Base-by-base conservation (phyloP, 164 flowering plant species). In the Paratinospora sagittata region DNA sequence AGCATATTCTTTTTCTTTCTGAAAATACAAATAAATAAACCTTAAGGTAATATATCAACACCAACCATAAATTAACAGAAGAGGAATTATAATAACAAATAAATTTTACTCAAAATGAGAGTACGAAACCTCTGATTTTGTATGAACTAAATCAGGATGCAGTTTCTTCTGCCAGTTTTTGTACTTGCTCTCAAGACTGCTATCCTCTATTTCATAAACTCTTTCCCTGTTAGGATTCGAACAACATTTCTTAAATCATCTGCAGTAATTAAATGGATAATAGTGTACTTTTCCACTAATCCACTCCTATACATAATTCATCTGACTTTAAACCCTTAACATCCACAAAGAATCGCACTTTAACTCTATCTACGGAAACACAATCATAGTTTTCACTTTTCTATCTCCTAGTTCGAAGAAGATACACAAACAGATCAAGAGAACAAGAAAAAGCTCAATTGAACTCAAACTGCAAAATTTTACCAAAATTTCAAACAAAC, bases 91-190 rank as follows among this genome's bases (percentile, higher is more conserved):
- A n/a, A n/a, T n/a, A n/a, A n/a, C n/a, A n/a, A n/a, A 57, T 0
- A 61, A 69, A 57, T 17, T 52, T n/a, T 8, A 14, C 33, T 17
- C 7, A 57, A 34, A 7, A 75, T 19, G 41, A 39, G 8, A 6
- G 24, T 9, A 66, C 76, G n/a, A 19, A 39, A 91, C 98, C 96
- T 90, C 82, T 24, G 98, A 90, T 75, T 95, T 92, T 19, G 94
- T 73, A 79, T 95, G 97, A 65, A 95, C 97, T 52, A 95, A 76
- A 88, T 95, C 98, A 82, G 98, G 98, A 77, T 95, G 98, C 72
- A 95, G 72, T 77, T 90, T 92, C 84, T 95, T 95, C 78, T 92
- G 99, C 99, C 97, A 92, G 62, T 83, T 86, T 78, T 95, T 92
- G 82, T 91, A 95, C 82, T 86, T 92, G 24, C 87, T 79, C 74